Evolutionary conservation across 768 basidiomycete genomes (phyloP).

Genomic region (Pisolithus albus): DNA sequence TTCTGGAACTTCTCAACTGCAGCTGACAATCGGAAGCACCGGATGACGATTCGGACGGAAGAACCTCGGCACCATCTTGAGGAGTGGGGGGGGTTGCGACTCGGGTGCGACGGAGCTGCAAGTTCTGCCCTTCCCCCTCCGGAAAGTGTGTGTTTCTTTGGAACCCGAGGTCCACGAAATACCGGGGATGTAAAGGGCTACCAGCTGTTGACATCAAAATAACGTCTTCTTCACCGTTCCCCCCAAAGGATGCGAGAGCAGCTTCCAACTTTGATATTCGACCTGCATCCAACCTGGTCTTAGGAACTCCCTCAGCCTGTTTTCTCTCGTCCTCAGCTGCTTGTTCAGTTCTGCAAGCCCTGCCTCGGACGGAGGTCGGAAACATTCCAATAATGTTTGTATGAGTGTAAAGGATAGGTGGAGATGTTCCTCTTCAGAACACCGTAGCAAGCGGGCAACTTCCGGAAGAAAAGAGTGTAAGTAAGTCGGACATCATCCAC

Average conservation of each 20-base stretch:
- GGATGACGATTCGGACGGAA: slow-evolving; percentile 34
- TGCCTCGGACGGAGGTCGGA: slow-evolving; percentile 54
- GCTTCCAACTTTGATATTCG: slow-evolving; percentile 63
- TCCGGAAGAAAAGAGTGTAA: slow-evolving; percentile 76
- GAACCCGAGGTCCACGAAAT: slow-evolving; percentile 15
- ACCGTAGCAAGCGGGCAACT: slow-evolving; percentile 79
- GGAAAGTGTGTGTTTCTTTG: slow-evolving; percentile 29
- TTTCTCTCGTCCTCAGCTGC: slow-evolving; percentile 55
- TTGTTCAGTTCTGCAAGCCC: slow-evolving; percentile 60
- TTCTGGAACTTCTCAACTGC: slow-evolving; percentile 55
- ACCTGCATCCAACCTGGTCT: slow-evolving; percentile 46
- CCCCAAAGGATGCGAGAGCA: slow-evolving; percentile 57
- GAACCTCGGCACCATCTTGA: slow-evolving; percentile 2
- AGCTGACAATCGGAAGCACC: slow-evolving; percentile 44
- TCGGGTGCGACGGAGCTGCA: slow-evolving; percentile 26
- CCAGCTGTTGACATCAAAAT: slow-evolving; percentile 34
- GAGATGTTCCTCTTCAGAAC: slow-evolving; percentile 88
- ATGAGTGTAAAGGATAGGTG: slow-evolving; percentile 84
- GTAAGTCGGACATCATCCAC: slow-evolving; percentile 72
- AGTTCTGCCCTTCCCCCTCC: slow-evolving; percentile 21
- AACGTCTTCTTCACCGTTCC: slow-evolving; percentile 58
- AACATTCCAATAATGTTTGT: slow-evolving; percentile 70
- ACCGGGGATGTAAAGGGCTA: slow-evolving; percentile 10
- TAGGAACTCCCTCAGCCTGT: slow-evolving; percentile 36
- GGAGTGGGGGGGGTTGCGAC: slow-evolving; percentile 20